Conservation (phyloP, 2,329 filamentous ascomycete genomes). For the Colletotrichum euphorbiae region DNA sequence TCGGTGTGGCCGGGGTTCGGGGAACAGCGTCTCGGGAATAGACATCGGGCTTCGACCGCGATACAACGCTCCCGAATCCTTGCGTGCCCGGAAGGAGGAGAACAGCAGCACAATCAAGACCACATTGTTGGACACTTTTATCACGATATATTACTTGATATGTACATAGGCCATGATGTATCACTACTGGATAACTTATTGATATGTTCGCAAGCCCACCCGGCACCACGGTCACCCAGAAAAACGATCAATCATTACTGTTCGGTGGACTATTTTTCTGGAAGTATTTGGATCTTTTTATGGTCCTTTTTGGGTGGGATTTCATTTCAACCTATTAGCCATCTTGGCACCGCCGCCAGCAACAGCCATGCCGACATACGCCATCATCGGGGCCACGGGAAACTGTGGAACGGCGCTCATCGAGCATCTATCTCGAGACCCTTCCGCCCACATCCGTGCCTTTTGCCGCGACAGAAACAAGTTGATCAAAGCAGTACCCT, state of each 20-base stretch:
- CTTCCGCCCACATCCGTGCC: conserved; percentile 50
- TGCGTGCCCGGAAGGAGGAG: not conserved
- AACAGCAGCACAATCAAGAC: no score
- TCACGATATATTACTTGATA: no score
- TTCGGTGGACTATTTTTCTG: no score
- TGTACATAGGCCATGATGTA: no score
- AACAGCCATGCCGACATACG: conserved; percentile 44
- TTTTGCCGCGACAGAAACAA: conserved; percentile 58
- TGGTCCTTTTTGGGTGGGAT: no score
- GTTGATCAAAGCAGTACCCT: conserved; percentile 48
- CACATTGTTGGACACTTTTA: no score
- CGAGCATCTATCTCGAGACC: conserved; percentile 43
- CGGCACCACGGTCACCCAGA: no score
- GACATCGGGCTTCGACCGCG: not conserved
- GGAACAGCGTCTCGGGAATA: not conserved
- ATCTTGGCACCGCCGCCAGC: not conserved
- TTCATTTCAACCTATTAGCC: not conserved
- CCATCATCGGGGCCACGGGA: conserved; percentile 56
- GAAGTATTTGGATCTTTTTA: no score
- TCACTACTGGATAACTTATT: no score
- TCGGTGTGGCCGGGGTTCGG: not conserved
- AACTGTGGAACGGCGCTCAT: conserved; percentile 58
- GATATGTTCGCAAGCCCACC: no score
- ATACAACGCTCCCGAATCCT: not conserved
- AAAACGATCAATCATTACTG: no score